These are phyloP conservation scores for Botrytis elliptica DNA, from an alignment of 2,329 filamentous ascomycete genomes.

Conservation along the genomic window DNA sequence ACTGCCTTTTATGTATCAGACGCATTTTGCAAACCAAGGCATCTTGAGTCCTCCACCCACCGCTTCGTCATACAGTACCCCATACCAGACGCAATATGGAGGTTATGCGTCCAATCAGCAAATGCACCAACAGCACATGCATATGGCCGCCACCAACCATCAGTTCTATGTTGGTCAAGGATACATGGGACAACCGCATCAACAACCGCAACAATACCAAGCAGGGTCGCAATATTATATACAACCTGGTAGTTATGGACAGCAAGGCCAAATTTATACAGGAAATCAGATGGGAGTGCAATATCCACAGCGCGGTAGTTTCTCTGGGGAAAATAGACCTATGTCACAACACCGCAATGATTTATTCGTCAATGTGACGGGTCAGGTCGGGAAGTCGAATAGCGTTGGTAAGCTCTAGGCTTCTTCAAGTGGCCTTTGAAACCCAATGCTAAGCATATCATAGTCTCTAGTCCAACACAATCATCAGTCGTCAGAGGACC, in stretches of 20 bases:
- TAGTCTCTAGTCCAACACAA: slow-evolving; percentile 40
- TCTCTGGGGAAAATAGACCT: slow-evolving; percentile 28
- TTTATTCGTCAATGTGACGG: slow-evolving; percentile 23
- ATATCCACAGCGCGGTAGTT: slow-evolving; percentile 27
- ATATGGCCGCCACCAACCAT: slow-evolving; percentile 21
- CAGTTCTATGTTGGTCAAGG: slow-evolving; percentile 34
- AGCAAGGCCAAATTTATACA: slow-evolving; percentile 31
- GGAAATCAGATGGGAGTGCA: slow-evolving; percentile 23
- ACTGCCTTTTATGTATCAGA: slow-evolving; percentile 29
- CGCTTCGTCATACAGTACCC: slow-evolving; percentile 31
- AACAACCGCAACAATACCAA: slow-evolving; percentile 29
- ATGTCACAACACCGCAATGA: slow-evolving; percentile 25
- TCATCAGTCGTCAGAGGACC: slow-evolving; percentile 52
- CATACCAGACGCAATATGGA: slow-evolving; percentile 34
- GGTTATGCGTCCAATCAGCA: slow-evolving; percentile 30
- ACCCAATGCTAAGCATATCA: slow-evolving; percentile 19
- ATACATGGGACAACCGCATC: slow-evolving; percentile 30
- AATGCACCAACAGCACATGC: slow-evolving; percentile 26
- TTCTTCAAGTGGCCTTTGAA: neutral
- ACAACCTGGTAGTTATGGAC: slow-evolving; percentile 31
- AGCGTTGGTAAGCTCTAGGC: slow-evolving; percentile 35
- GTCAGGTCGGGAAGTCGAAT: slow-evolving; percentile 23
- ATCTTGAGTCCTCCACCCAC: slow-evolving; percentile 25
- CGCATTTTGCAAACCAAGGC: slow-evolving; percentile 28
- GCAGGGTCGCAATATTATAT: slow-evolving; percentile 30